Base-by-base conservation (phyloP, 495 filamentous ascomycete genomes). In the Penicillium bialowiezense region DNA sequence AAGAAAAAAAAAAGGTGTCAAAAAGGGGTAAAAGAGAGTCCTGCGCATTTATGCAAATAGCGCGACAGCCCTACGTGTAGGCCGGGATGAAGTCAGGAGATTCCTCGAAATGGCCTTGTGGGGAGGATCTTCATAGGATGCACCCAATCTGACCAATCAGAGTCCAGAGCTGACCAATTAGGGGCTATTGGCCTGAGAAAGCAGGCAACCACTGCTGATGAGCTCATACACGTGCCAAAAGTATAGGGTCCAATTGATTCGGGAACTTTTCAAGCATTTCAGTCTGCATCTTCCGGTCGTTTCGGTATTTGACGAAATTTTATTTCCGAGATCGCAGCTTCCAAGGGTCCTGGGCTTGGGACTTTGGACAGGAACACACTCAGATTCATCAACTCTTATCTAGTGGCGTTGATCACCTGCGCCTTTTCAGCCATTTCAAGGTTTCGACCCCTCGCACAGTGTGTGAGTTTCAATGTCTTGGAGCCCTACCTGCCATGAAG, bases 401-500 rank as follows among this genome's bases (percentile, higher is more conserved):
- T 37, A 10, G n/a, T 50, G 48, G 23, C 32, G 29, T 38, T 35
- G 15, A 17, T 24, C 33, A 38, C 10, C 34, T 21, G 39, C 21
- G n/a, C n/a, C n/a, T n/a, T n/a, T n/a, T n/a, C n/a, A n/a, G n/a
- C n/a, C n/a, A n/a, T n/a, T 24, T 18, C 41, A 32, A 40, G 34
- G 24, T 40, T 41, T 37, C 23, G 33, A 44, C 13, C 36, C 26
- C 36, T 52, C 32, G 37, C 36, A 37, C 34, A 37, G 37, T 47
- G 41, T 44, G 31, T 39, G 34, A 31, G 33, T 14, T 28, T 47
- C 23, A 17, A 38, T 47, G 44, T 38, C 38, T 35, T 36, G 9
- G 5, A 35, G 15, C 54, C 33, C 19, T 32, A 55, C 5, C 29
- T 58, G 58, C 50, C 47, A 60, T 63, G 60, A 58, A 51, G 53